These are phyloP conservation scores for Penicillium brasilianum DNA, from an alignment of 2,329 filamentous ascomycete genomes.

Conservation along the genomic window DNA sequence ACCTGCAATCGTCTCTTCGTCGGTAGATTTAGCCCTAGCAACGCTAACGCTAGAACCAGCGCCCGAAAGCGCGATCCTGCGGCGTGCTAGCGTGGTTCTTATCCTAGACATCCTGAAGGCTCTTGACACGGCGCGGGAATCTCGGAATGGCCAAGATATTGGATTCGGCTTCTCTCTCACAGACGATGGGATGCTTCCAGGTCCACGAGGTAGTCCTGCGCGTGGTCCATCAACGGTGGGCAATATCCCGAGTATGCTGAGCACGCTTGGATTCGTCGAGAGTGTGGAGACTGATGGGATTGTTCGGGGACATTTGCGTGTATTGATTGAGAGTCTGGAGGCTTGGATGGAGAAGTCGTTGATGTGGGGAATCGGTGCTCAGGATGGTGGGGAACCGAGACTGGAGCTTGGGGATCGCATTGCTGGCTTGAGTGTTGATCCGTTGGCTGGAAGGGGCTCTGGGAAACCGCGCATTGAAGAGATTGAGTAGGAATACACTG, in stretches of 20 bases:
- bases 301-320: conserved; percentile 47
- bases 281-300: conserved; percentile 45
- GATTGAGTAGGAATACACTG: conserved; percentile 42
- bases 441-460: conserved; percentile 32
- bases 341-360: conserved; percentile 51
- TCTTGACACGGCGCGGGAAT: conserved; percentile 43
- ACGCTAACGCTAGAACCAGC: conserved; percentile 45
- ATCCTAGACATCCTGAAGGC: conserved; percentile 49
- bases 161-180: conserved; percentile 49
- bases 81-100: conserved; percentile 48
- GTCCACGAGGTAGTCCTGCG: neutral
- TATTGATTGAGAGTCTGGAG: conserved; percentile 49
- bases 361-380: conserved; percentile 44
- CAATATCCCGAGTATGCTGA: conserved; percentile 47
- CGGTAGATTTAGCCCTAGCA: conserved; percentile 47
- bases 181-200: conserved; percentile 22
- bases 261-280: conserved; percentile 45
- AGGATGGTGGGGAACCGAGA: conserved; percentile 28
- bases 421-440: conserved; percentile 46
- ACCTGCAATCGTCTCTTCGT: conserved; percentile 39
- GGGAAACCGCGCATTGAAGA: conserved; percentile 47
- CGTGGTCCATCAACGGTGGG: conserved; percentile 38
- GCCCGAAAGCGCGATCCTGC: conserved; percentile 47
- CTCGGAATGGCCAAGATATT: conserved; percentile 33
- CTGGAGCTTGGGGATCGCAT: conserved; percentile 45